phyloP scores from a whole-genome alignment of 2,329 filamentous ascomycete species.

The Colletotrichum lentis region DNA sequence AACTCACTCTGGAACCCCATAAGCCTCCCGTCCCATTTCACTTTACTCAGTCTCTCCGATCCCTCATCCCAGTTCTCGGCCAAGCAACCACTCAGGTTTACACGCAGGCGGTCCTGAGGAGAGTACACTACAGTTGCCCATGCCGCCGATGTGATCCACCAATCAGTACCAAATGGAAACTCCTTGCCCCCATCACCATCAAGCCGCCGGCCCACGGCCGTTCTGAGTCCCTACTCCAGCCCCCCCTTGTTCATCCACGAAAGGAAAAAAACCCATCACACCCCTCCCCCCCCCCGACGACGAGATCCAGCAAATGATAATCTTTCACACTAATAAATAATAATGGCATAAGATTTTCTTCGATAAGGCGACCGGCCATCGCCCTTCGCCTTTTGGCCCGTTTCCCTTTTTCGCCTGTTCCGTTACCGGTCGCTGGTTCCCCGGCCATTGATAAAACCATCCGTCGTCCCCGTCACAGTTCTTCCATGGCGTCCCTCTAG shows the following conservation, averaged over 20 bases:
- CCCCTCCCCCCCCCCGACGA: conserved; percentile 21
- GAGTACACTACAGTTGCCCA: background rate
- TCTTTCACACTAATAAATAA: conserved; percentile 34
- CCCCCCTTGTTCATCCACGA: conserved; percentile 5
- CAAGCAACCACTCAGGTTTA: background rate
- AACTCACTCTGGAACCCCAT: background rate
- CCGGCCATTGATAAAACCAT: conserved; percentile 30
- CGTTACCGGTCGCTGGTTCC: conserved; percentile 12
- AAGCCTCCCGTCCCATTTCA: background rate
- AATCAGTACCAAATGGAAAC: background rate
- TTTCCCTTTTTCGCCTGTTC: conserved; percentile 1
- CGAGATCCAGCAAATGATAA: conserved; percentile 38
- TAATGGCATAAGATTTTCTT: conserved; percentile 36
- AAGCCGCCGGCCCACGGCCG: background rate
- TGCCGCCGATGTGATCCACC: background rate
- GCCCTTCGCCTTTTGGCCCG: conserved; percentile 1
- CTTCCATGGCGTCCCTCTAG: conserved; percentile 5
- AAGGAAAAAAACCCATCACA: conserved; percentile 2
- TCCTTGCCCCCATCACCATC: background rate
- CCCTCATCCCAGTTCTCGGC: background rate
- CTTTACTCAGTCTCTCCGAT: background rate
- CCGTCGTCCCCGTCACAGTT: conserved; percentile 10
- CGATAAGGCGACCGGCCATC: conserved; percentile 32
- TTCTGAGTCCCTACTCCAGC: background rate
- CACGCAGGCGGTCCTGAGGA: background rate